Conservation (phyloP, 2,329 filamentous ascomycete species). For the Cladorrhinum sp. region DNA sequence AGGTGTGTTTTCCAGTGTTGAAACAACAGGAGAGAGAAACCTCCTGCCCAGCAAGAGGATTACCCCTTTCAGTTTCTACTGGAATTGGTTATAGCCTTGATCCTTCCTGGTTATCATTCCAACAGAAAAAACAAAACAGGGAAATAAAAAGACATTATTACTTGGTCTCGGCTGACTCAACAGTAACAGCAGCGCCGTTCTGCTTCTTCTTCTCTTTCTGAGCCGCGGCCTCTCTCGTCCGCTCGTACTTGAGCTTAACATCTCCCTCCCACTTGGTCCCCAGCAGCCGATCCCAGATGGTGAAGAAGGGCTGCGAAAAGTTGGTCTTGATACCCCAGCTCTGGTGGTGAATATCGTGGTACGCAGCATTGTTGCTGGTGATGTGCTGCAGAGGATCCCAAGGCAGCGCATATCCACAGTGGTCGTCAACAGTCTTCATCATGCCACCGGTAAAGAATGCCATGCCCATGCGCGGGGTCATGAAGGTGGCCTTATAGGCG, state of each 20-base stretch:
- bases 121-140: background rate
- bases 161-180: background rate
- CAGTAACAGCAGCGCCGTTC: background rate
- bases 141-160: background rate
- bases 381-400: constrained; percentile 92
- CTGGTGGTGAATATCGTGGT: constrained; percentile 98
- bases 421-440: constrained; percentile 96
- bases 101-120: background rate
- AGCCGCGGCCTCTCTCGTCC: constrained; percentile 40
- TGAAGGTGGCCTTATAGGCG: constrained; percentile 74
- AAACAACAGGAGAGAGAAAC: background rate
- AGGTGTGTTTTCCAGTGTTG: background rate
- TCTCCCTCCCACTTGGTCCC: constrained; percentile 79
- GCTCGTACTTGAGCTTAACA: constrained; percentile 42
- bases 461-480: constrained; percentile 85
- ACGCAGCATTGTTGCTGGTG: constrained; percentile 91
- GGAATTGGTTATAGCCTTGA: background rate
- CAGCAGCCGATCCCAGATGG: constrained; percentile 83
- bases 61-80: background rate
- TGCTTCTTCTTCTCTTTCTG: constrained; percentile 33
- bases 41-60: constrained; percentile 3
- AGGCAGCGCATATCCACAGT: constrained; percentile 93
- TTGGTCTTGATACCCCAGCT: constrained; percentile 98
- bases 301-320: constrained; percentile 90
- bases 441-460: constrained; percentile 85